These are phyloP conservation scores for Fusarium luffae DNA, from an alignment of 2,329 filamentous ascomycete species.

Conservation along the genomic window DNA sequence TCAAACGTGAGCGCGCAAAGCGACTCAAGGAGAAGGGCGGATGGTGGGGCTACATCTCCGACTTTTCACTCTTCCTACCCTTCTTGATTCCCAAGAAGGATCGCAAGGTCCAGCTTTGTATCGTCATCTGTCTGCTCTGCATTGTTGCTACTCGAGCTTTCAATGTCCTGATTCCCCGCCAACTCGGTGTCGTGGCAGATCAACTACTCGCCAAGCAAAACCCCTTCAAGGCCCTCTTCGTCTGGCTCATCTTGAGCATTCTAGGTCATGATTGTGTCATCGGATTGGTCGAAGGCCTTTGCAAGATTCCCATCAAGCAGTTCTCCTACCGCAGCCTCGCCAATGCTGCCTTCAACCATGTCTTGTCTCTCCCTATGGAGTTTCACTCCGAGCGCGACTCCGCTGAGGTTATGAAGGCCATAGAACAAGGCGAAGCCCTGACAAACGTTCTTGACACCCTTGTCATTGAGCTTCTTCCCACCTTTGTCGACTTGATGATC, in stretches of 20 bases:
- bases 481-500: conserved; percentile 69
- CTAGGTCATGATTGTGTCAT: conserved; percentile 18
- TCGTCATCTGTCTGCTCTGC: conserved; percentile 42
- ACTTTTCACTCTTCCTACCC: conserved; percentile 48
- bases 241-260: conserved; percentile 36
- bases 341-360: conserved; percentile 71
- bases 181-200: conserved; percentile 49
- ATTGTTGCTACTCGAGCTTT: conserved; percentile 43
- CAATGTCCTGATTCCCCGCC: conserved; percentile 48
- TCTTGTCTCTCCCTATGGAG: conserved; percentile 76
- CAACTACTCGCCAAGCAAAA: conserved; percentile 38
- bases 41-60: conserved; percentile 48
- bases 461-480: conserved; percentile 69
- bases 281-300: conserved; percentile 37
- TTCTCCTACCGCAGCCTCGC: conserved; percentile 65
- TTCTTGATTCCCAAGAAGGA: conserved; percentile 48
- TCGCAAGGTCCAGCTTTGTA: conserved; percentile 46
- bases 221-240: conserved; percentile 34
- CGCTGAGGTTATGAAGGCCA: conserved; percentile 71
- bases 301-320: conserved; percentile 51
- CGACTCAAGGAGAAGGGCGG: conserved; percentile 46
- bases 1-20: conserved; percentile 45
- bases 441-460: conserved; percentile 69
- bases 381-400: conserved; percentile 75
- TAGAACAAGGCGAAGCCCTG: conserved; percentile 71